Conservation (phyloP, 2,329 filamentous ascomycete genomes). For the Nemania diffusa region DNA sequence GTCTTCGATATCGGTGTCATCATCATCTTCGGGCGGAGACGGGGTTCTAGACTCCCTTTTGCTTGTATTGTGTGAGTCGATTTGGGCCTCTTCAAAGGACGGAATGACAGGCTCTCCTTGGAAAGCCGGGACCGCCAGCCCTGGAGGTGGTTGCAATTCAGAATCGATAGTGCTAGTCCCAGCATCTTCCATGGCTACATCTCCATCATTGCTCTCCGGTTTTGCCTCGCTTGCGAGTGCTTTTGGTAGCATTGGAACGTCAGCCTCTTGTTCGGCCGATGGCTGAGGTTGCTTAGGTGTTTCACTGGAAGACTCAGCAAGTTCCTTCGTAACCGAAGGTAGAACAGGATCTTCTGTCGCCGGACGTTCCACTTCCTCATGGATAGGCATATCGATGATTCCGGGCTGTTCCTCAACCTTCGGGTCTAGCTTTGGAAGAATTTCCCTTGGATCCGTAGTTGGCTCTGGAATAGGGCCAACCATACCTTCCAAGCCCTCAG, state of each 20-base stretch:
- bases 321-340: constrained; percentile 29
- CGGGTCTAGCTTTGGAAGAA: constrained; percentile 35
- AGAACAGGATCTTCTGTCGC: constrained; percentile 37
- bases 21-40: constrained; percentile 62
- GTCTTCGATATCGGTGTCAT: constrained; percentile 66
- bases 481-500: constrained; percentile 57
- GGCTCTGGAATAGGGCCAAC: constrained; percentile 55
- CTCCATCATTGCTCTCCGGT: constrained; percentile 43
- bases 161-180: constrained; percentile 39
- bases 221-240: constrained; percentile 31
- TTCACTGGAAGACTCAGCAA: constrained; percentile 18
- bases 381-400: constrained; percentile 12
- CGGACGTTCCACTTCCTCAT: constrained; percentile 20
- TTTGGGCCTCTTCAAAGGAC: constrained; percentile 45
- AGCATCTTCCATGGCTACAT: constrained; percentile 54
- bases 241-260: constrained; percentile 35
- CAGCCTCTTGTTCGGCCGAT: constrained; percentile 46
- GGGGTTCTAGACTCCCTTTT: constrained; percentile 56
- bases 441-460: constrained; percentile 42
- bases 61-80: constrained; percentile 43
- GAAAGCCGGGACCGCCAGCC: constrained; percentile 32
- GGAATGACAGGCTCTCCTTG: constrained; percentile 39
- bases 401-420: constrained; percentile 39
- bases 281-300: constrained; percentile 43
- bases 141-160: constrained; percentile 35